These are phyloP conservation scores for Moniliella sp. DNA, from an alignment of 1,284 basidiomycete genomes.

Conservation along the genomic window DNA sequence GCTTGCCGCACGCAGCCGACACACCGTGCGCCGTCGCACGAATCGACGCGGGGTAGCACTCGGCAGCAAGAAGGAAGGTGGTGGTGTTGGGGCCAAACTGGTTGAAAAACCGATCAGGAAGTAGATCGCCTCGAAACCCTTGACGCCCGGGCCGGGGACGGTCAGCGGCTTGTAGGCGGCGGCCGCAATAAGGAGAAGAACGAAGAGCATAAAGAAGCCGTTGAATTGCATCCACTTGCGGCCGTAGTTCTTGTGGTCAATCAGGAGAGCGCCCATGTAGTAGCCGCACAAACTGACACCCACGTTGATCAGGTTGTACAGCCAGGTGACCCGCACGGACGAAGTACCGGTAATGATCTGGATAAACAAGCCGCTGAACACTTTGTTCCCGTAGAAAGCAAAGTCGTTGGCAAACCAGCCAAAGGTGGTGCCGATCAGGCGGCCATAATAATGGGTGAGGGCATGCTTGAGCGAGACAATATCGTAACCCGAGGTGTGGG, in stretches of 20 bases:
- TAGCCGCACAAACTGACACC: slow-evolving; percentile 39
- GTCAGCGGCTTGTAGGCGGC: slow-evolving; percentile 35
- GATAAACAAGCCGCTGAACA: slow-evolving; percentile 30
- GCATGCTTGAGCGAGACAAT: slow-evolving; percentile 38
- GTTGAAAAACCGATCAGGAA: slow-evolving; percentile 40
- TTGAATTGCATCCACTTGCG: slow-evolving; percentile 38
- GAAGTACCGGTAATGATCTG: slow-evolving; percentile 35
- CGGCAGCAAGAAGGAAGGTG: slow-evolving; percentile 34
- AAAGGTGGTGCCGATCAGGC: slow-evolving; percentile 38
- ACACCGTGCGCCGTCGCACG: slow-evolving; percentile 35
- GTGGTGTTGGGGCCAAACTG: slow-evolving; percentile 40
- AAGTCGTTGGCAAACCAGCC: slow-evolving; percentile 42
- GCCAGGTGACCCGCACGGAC: slow-evolving; percentile 37
- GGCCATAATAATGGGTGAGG: slow-evolving; percentile 38
- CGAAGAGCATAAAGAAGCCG: slow-evolving; percentile 38
- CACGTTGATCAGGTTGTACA: slow-evolving; percentile 39
- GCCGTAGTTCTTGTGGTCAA: slow-evolving; percentile 40
- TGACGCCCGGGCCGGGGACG: slow-evolving; percentile 23
- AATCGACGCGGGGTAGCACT: slow-evolving; percentile 34
- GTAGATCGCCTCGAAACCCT: slow-evolving; percentile 39
- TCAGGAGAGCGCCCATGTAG: slow-evolving; percentile 40
- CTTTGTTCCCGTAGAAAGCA: slow-evolving; percentile 37
- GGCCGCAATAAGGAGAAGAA: slow-evolving; percentile 36
- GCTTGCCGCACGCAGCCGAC: slow-evolving; percentile 34
- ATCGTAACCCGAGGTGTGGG: slow-evolving; percentile 39